Evolutionary conservation across 495 filamentous ascomycete species (phyloP), one percentile per base, ranked within the genome.

Genomic region (Neurospora sp.): DNA sequence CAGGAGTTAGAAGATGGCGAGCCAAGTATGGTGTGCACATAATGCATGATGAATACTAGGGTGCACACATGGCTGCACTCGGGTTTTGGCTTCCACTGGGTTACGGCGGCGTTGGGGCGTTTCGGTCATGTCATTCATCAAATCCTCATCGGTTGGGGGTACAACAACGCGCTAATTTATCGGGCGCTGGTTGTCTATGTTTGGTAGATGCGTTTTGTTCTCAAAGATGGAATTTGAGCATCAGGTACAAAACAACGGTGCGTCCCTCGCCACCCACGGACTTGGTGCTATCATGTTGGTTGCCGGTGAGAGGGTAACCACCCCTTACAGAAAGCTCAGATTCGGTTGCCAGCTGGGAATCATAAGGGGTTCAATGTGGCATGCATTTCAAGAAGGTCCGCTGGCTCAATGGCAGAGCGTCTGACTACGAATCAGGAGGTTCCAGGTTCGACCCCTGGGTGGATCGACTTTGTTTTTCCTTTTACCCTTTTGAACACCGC

Each of bases 1-100:
- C 78, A 92, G 95, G 88, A 97, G 95, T 83, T 98, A 76, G 75
- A 44, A 12, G 9, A 53, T 22, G n/a, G 20, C 45, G 9, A 22
- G 74, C 6, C 38, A 39, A 20, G 27, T 35, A 61, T 16, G 70
- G 48, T 20, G 41, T 42, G 59, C 18, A 40, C 61, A 18, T 69
- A 27, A 16, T 68, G 38, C 38, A 68, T 69, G 48, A 14, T 59
- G 10, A 59, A 59, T 27, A 59, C 9, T 1, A 61, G 4, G 68
- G 18, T 40, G 35, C 39, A 38, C 27, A 38, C 9, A 10, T 5
- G 40, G 69, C 20, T 35, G 37, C 39, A 31, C 37, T 70, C 69
- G 42, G 20, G 69, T 61, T 45, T 61, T 61, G 53, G 53, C 53
- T 61, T 61, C 4, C 22, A 61, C 22, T 61, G 22, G 53, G 53